Evolutionary conservation across 805 yeast genomes (phyloP), one percentile per base, ranked within the genome.

Genomic region (Lachancea fermentati): DNA sequence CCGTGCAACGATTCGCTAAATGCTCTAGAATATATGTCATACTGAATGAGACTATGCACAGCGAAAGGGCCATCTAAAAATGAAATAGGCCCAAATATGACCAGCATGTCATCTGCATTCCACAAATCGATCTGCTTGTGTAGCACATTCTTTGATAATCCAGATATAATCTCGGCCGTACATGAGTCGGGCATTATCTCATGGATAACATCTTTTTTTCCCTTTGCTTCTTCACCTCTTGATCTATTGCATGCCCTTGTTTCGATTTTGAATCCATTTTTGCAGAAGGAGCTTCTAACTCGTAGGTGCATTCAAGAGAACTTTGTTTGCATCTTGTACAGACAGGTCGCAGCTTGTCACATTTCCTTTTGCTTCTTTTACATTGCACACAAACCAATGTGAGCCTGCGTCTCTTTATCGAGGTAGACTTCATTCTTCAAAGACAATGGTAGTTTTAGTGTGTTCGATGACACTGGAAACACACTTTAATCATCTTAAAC

Each of bases 311-410:
- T 13, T 38, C 29, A 13, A 31, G 36, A 3, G 30, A 15, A 7
- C 37, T 34, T 12, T 40, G 43, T 19, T 18, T 32, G 28, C 58
- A 54, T 28, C 50, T 32, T 4, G 44, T 33, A 41, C 58, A 54
- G 16, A 14, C 14, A 3, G 58, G 58, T 22, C 53, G 35, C 13
- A 14, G 19, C 41, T 52, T 53, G 30, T 51, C 55, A 41, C 58
- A 54, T 40, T 46, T 52, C 2, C 44, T 19, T 30, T 52, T 52
- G 16, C 46, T 41, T 7, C 34, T 35, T 15, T 34, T 48, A 29
- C 57, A 52, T 8, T 37, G 28, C 6, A 46, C 18, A 36, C 57
- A 52, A 4, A 33, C 36, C 9, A 33, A 16, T 13, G 6, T 33
- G 11, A 29, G 36, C 28, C 36, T 17, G 28, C n/a, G n/a, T 18